Evolutionary conservation across 768 basidiomycete genomes (phyloP).

Genomic region (Porpolomopsis calyptriformis): DNA sequence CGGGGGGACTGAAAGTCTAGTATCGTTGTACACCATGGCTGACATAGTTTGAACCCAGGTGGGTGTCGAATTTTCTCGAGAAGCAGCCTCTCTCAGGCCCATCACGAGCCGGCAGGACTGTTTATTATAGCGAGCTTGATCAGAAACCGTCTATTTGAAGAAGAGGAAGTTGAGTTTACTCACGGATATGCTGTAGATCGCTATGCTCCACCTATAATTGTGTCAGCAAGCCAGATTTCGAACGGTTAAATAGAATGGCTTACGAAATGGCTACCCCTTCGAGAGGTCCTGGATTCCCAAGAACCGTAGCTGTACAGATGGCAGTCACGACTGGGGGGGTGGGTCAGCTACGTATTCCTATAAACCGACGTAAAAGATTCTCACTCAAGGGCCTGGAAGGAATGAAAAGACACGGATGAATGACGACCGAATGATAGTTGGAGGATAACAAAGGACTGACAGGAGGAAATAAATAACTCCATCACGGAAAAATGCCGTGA

Average conservation of each 20-base stretch:
- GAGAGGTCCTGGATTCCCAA: neutral
- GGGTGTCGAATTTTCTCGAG: neutral
- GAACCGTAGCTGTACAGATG: neutral
- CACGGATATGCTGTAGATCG: neutral
- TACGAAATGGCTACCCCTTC: neutral
- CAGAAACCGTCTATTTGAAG: neutral
- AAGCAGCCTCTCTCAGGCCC: neutral
- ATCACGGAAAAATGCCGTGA: neutral
- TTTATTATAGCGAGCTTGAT: neutral
- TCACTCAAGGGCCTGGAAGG: too few species aligned
- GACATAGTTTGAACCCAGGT: neutral
- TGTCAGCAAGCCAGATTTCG: neutral
- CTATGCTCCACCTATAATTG: neutral
- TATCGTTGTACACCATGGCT: too few species aligned
- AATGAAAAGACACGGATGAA: neutral
- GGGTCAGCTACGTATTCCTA: neutral
- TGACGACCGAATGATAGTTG: neutral
- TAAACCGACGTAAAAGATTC: neutral
- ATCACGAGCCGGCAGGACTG: neutral
- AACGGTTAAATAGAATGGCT: neutral
- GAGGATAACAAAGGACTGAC: neutral
- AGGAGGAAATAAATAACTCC: neutral
- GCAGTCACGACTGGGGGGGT: neutral
- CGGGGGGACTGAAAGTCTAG: too few species aligned
- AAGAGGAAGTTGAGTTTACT: neutral